phyloP scores from a whole-genome alignment of 1,139 yeast species.

The Citeromyces siamensis region DNA sequence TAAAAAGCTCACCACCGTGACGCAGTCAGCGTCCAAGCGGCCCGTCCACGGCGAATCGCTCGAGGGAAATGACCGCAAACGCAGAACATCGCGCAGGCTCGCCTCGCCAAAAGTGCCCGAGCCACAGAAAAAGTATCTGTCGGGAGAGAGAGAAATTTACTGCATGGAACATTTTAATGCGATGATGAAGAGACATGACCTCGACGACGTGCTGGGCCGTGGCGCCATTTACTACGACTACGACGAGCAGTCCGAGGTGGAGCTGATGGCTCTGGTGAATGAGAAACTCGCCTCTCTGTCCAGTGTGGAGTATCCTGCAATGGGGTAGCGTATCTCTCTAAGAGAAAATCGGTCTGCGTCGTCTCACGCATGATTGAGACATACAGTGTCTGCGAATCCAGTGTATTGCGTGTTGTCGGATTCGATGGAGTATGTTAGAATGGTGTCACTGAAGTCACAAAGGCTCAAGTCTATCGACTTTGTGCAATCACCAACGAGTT shows the following conservation, averaged over 20 bases:
- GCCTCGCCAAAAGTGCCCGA: slow-evolving; percentile 3
- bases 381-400: too few relatives aligned
- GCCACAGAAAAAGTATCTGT: neutral
- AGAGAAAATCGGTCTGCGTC: too few relatives aligned
- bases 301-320: neutral
- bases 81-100: slow-evolving; percentile 5
- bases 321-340: too few relatives aligned
- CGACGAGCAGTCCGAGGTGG: neutral
- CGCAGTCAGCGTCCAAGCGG: neutral
- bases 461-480: too few relatives aligned
- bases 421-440: too few relatives aligned
- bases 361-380: too few relatives aligned
- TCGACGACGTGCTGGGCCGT: neutral
- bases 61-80: slow-evolving; percentile 4
- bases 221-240: neutral
- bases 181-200: neutral
- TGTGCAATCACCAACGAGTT: too few relatives aligned
- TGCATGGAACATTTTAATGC: neutral
- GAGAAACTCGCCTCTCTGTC: neutral
- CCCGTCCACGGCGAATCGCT: neutral
- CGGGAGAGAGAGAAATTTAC: slow-evolving; percentile 4
- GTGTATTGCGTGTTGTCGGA: too few relatives aligned
- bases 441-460: too few relatives aligned
- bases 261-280: neutral
- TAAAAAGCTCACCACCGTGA: slow-evolving; percentile 6